A percentile compares a stretch with the other conserved stretches of the same genome.
phyloP scores from a whole-genome alignment of 2,329 filamentous ascomycete genomes.

The Exophiala bonariae region DNA sequence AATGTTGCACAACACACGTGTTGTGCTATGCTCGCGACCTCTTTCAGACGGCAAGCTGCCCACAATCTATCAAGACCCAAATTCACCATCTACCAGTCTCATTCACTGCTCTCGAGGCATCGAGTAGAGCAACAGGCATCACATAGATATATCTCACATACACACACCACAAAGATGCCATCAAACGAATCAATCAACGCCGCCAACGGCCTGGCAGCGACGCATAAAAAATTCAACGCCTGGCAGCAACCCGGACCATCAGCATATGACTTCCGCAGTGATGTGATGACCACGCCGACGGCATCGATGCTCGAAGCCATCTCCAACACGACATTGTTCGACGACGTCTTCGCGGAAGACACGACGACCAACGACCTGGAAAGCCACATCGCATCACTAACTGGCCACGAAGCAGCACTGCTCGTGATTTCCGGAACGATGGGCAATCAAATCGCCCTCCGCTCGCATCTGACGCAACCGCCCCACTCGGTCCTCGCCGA shows the following conservation, averaged over 20 bases:
- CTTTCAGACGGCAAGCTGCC: too few relatives aligned
- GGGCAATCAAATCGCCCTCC: constrained; percentile 85
- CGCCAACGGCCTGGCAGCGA: constrained; percentile 6
- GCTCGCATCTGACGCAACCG: constrained; percentile 74
- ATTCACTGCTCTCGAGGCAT: too few relatives aligned
- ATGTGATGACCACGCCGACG: constrained; percentile 75
- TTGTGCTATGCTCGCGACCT: too few relatives aligned
- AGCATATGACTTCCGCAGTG: constrained; percentile 38
- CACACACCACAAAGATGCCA: too few relatives aligned
- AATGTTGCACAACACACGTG: too few relatives aligned
- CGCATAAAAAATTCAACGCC: constrained; percentile 15
- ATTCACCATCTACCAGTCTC: too few relatives aligned
- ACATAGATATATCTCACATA: too few relatives aligned
- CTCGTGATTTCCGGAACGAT: constrained; percentile 89
- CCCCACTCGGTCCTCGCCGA: constrained; percentile 82
- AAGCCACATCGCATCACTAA: constrained; percentile 68
- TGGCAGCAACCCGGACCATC: constrained; percentile 28
- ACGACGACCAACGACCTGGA: constrained; percentile 76
- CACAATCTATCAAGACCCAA: too few relatives aligned
- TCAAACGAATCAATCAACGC: background rate
- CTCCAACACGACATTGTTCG: constrained; percentile 69
- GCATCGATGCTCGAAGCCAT: constrained; percentile 80
- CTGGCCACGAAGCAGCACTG: constrained; percentile 73
- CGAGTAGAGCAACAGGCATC: too few relatives aligned
- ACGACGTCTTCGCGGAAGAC: constrained; percentile 84